Evolutionary conservation across 2,329 filamentous ascomycete genomes (phyloP), one percentile per base, ranked within the genome.

Genomic region (Apiospora pterosperma): DNA sequence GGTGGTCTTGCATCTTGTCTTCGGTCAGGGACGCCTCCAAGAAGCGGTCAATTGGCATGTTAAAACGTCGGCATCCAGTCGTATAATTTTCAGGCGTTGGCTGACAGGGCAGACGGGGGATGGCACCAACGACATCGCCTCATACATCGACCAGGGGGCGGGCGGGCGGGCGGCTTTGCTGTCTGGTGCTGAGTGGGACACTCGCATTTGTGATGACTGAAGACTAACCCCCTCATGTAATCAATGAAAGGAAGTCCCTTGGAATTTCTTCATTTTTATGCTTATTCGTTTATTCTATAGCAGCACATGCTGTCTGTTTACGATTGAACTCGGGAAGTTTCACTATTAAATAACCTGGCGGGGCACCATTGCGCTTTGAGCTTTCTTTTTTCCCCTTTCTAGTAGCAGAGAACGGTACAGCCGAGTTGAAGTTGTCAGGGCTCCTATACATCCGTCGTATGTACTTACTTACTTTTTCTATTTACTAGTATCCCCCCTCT

Each of bases 151-250:
- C n/a, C n/a, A 55, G 19, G 48, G 48, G 34, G 48, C 25, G 25
- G 48, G 48, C 34, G 48, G 48, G 48, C 48, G 28, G 25, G 44
- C 44, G 14, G 25, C 44, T 52, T 52, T 31, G 28, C 48, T 61
- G 59, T 61, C 16, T 41, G 59, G 23, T 41, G 59, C 59, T 61
- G 36, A 61, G 59, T 41, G 59, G 59, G 59, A 61, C 59, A 41
- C 59, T n/a, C 39, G 59, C 36, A 61, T n/a, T 41, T 41, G 23
- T 21, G 59, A 41, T 41, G 59, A 41, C 36, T 38, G 59, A 31
- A 31, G 36, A 31, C n/a, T 16, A 12, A 1, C 19, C 41, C 36
- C 59, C 41, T 61, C 36, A 61, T 28, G 59, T 61, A 61, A 61
- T 61, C 59, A 61, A n/a, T 38, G 48, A 28, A 28, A 55, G 48